Evolutionary conservation across 2,329 filamentous ascomycete genomes (phyloP), one percentile per base, ranked within the genome.

Genomic region (Lasiodiplodia sp.): DNA sequence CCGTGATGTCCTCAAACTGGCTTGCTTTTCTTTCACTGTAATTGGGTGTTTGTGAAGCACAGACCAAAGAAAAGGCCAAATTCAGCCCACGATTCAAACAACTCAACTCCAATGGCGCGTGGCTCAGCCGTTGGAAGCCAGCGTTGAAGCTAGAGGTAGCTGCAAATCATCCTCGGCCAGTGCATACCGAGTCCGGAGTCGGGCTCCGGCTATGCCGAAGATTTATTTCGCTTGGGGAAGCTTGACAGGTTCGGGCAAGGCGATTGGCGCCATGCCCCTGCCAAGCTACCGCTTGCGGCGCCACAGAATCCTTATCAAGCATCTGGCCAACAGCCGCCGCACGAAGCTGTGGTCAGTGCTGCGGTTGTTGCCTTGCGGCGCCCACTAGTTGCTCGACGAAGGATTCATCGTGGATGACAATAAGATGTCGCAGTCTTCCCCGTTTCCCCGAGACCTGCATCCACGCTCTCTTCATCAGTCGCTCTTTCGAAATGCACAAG

Each of bases 281-380:
- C 21, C 38, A 60, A 60, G 56, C 38, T 18, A 40, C 23, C 23
- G 34, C 21, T 60, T 60, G 14, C n/a, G 21, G 38, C 57, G 57
- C 57, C 57, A 60, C 57, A 23, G 23, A 47, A 60, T 60, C 57
- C 57, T 47, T 16, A 47, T 28, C 14, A 6, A 28, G 12, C 57
- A n/a, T 60, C 57, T n/a, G 18, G 57, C 57, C 57, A 60, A 31
- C 57, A 47, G 34, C 57, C 56, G 38, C 38, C 56, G 40, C n/a
- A 16, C 23, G 56, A 60, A 31, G 56, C 57, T 47, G 18, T 47
- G 57, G 57, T 6, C 57, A 31, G 18, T 60, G 57, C 58, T 21
- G 40, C n/a, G n/a, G 16, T 28, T 52, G 60, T 21, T 64, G 60
- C 60, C 60, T 64, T 25, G 60, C 28, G 47, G 60, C 60, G 60